Base-by-base conservation (phyloP, 176 grass and related monocot genomes). In the Oryza longistaminata region DNA sequence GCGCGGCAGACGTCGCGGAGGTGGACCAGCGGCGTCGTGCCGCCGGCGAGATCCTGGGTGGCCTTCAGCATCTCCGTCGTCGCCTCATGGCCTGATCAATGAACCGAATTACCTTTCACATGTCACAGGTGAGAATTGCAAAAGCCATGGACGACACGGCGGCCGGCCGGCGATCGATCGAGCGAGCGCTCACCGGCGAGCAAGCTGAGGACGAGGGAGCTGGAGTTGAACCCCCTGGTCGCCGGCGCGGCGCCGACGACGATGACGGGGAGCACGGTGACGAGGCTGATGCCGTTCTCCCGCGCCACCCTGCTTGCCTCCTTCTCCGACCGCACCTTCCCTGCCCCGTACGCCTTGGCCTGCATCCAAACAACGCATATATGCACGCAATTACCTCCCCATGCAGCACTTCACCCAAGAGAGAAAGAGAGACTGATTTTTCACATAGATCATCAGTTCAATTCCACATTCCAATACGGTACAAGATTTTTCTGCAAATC, bases 271-370 rank as follows among this genome's bases (percentile, higher is more conserved):
- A 82, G 52, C 12, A 90, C 33, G n/a, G 46, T 94, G 40, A 81
- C 90, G 3, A 94, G 78, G 68, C 81, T 88, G n/a, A 94, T 55
- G 19, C 70, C 75, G 75, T 92, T 83, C 86, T 94, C 90, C 37
- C 61, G 22, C 37, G 85, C 87, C 65, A 90, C 86, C 77, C 66
- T 60, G 19, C 33, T 45, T 44, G 90, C 93, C 66, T 37, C 93
- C 78, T 85, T 83, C 89, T 94, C 93, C 52, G 27, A 21, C 1
- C 88, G 77, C 46, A 85, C 87, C 80, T 89, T 94, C 17, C 17
- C 53, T 19, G 6, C 7, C 53, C 16, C 53, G 19, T 58, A 58
- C 17, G 53, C 53, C 19, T n/a, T 58, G 6, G 19, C 53, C 53
- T 58, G 53, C 1, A 55, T 55, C 50, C 16, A 55, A 2, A 37